Evolutionary conservation across 2,329 filamentous ascomycete species (phyloP).

Genomic region (Didymella lethalis): DNA sequence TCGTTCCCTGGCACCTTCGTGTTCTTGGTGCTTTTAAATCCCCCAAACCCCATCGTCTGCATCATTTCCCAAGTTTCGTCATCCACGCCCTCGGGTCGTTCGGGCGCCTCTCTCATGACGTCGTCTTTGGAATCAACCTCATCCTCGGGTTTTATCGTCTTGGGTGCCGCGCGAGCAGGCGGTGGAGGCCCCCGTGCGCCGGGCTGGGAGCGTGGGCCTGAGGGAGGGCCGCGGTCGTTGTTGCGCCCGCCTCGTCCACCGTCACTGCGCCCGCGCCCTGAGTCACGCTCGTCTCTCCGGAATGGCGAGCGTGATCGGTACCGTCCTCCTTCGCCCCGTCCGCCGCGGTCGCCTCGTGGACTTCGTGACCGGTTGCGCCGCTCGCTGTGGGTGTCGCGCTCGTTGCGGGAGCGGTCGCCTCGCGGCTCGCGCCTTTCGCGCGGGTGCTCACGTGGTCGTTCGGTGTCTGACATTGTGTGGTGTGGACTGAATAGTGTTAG

Average conservation of each 20-base stretch:
- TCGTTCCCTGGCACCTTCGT: constrained; percentile 88
- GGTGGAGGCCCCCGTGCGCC: background rate
- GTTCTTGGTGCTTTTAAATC: constrained; percentile 85
- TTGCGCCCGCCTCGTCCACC: constrained; percentile 23
- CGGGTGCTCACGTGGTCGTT: constrained; percentile 35
- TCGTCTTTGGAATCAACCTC: constrained; percentile 35
- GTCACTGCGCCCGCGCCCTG: constrained; percentile 25
- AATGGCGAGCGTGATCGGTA: constrained; percentile 42
- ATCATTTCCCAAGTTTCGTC: constrained; percentile 79
- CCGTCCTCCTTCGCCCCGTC: constrained; percentile 30
- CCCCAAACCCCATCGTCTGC: constrained; percentile 88
- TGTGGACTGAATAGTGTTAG: background rate
- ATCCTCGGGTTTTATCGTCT: constrained; percentile 19
- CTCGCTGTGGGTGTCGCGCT: constrained; percentile 33
- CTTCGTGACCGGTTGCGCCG: constrained; percentile 46
- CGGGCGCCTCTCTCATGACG: constrained; percentile 37
- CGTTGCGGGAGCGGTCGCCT: constrained; percentile 28
- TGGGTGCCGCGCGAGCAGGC: background rate
- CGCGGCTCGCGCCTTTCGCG: constrained; percentile 36
- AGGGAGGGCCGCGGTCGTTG: constrained; percentile 26
- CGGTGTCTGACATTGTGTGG: constrained; percentile 35
- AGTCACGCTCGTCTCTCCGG: constrained; percentile 33
- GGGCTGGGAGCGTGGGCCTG: background rate
- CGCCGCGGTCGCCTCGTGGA: constrained; percentile 42
- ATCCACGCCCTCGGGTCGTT: constrained; percentile 54